Evolutionary conservation across 1,139 yeast species (phyloP), one percentile per base, ranked within the genome.

Genomic region (Candida labiduridarum): DNA sequence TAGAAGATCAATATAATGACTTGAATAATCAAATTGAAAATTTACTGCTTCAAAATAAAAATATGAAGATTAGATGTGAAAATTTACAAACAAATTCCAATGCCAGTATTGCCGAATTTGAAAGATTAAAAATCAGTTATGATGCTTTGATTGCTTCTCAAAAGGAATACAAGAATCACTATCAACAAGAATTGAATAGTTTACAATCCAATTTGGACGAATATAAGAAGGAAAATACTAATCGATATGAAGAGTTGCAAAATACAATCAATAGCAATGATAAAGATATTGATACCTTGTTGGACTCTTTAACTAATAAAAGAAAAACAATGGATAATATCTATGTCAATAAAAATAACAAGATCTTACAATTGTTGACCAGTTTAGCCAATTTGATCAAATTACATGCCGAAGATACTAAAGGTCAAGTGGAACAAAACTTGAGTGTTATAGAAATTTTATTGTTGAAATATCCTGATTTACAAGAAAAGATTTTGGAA

Each of bases 101-200:
- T 1, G 60, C 69, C 4, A 67, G 81, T 18, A 71, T 76, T 7
- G 74, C 82, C 2, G 89, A 87, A 61, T 69, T 69, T 51, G 85
- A 83, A 60, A 66, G 87, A 56, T 68, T 83, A 47, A 80, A 83
- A 58, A 78, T 76, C 44, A 82, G 87, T 12, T 85, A 86, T 61
- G 89, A 85, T 57, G 80, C 87, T 0, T 62, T 87, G 30, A 69
- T 79, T 30, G 77, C 79, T 5, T 72, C 85, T 4, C 88, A 84
- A 56, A 68, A 70, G 43, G 83, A 83, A 53, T 84, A 83, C 63
- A 82, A 82, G 57, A 69, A 65, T 18, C 80, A 80, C 55, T 84
- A 83, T 56, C 72, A 69, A 62, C 53, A 62, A 59, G 67, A 76
- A 58, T 51, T 76, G 16, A 53, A 54, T 15, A 59, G 60, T 15